Percentiles rank a stretch among this genome's conserved stretches.
Conservation (phyloP, 106 monocot species). For the Phalaenopsis aphrodite region DNA sequence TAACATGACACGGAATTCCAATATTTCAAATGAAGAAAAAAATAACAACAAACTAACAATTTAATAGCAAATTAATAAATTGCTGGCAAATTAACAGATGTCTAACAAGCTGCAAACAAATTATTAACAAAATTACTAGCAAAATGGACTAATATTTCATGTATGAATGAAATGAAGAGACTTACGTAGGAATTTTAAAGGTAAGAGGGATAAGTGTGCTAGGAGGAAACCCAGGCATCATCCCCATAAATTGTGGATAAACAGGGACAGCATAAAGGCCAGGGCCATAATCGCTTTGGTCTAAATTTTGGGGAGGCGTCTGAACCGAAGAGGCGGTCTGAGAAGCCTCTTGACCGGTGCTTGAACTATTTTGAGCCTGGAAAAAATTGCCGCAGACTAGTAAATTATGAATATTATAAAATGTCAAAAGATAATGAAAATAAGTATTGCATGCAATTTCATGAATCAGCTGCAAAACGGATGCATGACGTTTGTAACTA, state of each 20-base stretch:
- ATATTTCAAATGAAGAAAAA: background rate
- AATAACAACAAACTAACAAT: background rate
- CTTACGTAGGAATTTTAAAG: slow-evolving; percentile 8
- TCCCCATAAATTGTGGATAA: slow-evolving; percentile 5
- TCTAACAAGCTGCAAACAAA: background rate
- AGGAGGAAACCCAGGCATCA: slow-evolving; percentile 3
- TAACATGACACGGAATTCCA: too few relatives aligned
- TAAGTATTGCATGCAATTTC: background rate
- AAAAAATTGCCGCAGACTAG: background rate
- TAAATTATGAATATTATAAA: background rate
- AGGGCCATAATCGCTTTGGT: slow-evolving; percentile 5
- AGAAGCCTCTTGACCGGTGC: slow-evolving; percentile 2
- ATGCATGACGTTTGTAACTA: background rate
- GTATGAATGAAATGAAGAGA: background rate
- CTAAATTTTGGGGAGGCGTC: slow-evolving; percentile 2
- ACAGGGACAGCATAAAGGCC: slow-evolving; percentile 4
- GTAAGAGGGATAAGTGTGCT: slow-evolving; percentile 9
- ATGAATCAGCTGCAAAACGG: background rate
- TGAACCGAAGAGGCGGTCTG: background rate
- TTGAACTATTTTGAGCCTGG: background rate
- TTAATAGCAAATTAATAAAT: background rate
- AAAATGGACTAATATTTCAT: background rate
- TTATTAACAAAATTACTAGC: background rate
- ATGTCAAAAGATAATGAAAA: background rate
- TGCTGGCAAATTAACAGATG: background rate